Percentiles rank a stretch among this genome's conserved stretches.
Conservation (phyloP, 2,329 filamentous ascomycete genomes). For the Nannizziopsis barbatae region DNA sequence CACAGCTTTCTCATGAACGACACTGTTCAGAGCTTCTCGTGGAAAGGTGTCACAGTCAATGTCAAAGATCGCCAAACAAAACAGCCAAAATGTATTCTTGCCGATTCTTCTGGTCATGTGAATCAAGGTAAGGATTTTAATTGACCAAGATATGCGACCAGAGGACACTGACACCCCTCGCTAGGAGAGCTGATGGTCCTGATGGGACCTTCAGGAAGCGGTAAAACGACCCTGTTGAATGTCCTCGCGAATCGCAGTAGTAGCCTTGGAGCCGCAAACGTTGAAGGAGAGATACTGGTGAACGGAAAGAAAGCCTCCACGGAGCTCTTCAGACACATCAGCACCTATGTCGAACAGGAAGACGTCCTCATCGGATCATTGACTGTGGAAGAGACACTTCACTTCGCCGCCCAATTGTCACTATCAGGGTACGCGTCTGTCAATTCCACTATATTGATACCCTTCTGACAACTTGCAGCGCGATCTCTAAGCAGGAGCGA, state of each 20-base stretch:
- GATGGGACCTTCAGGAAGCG: conserved; percentile 64
- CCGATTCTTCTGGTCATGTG: conserved; percentile 52
- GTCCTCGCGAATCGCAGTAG: conserved; percentile 56
- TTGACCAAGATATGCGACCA: not conserved
- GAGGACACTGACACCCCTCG: conserved; percentile 2
- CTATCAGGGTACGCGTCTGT: conserved; percentile 39
- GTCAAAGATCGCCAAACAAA: conserved; percentile 62
- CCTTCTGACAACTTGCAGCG: conserved; percentile 24
- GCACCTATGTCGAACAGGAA: conserved; percentile 76
- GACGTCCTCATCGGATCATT: conserved; percentile 72
- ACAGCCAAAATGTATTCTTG: conserved; percentile 51
- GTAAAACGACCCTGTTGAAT: conserved; percentile 78
- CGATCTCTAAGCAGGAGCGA: conserved; percentile 47
- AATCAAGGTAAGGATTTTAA: conserved; percentile 42
- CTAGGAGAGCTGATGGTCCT: conserved; percentile 62
- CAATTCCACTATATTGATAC: not conserved
- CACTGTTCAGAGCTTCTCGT: conserved; percentile 53
- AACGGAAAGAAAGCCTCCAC: conserved; percentile 50
- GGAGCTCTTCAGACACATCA: conserved; percentile 52
- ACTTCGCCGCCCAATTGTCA: conserved; percentile 62
- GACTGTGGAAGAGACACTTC: conserved; percentile 67
- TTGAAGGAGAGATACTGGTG: conserved; percentile 46
- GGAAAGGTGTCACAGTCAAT: conserved; percentile 55
- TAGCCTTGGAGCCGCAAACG: conserved; percentile 41
- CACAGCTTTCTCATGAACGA: conserved; percentile 42